A percentile compares a stretch with the other conserved stretches of the same genome.
These are phyloP conservation scores for Epithele typhae DNA, from an alignment of 768 basidiomycete genomes.

Conservation along the genomic window DNA sequence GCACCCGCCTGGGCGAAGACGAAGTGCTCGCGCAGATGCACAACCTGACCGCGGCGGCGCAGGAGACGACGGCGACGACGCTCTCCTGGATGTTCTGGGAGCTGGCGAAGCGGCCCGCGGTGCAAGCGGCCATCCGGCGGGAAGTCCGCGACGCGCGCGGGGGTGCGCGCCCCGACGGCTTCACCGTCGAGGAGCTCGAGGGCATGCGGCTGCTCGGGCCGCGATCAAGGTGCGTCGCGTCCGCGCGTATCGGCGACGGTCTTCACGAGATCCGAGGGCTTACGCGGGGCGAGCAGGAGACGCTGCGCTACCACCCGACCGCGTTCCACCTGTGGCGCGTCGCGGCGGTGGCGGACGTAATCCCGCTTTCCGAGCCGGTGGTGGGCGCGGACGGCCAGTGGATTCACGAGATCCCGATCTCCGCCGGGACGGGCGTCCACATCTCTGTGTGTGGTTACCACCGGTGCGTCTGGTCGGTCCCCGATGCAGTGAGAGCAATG, in stretches of 20 bases:
- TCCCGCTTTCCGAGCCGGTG: conserved; percentile 16
- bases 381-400: not conserved
- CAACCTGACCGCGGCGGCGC: conserved; percentile 9
- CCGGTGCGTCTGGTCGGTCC: conserved; percentile 2
- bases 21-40: conserved; percentile 18
- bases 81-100: conserved; percentile 10
- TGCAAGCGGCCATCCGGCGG: conserved; percentile 10
- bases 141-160: conserved; percentile 9
- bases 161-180: conserved; percentile 1
- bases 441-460: conserved; percentile 5
- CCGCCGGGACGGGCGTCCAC: conserved; percentile 2
- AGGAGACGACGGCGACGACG: conserved; percentile 12
- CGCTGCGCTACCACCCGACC: conserved; percentile 1
- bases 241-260: too few relatives aligned
- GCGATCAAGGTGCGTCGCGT: conserved; percentile 10
- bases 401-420: conserved; percentile 6
- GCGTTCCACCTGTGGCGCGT: conserved; percentile 4
- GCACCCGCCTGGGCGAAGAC: conserved; percentile 1
- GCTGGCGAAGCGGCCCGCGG: conserved; percentile 7
- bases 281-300: conserved; percentile 8
- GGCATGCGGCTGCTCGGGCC: not conserved
- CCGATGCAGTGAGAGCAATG: too few relatives aligned
- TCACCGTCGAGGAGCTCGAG: conserved; percentile 14
- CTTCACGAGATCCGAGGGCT: not conserved
- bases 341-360: conserved; percentile 18